Conservation (phyloP, 2,329 filamentous ascomycete genomes). For the Fusarium sp. region DNA sequence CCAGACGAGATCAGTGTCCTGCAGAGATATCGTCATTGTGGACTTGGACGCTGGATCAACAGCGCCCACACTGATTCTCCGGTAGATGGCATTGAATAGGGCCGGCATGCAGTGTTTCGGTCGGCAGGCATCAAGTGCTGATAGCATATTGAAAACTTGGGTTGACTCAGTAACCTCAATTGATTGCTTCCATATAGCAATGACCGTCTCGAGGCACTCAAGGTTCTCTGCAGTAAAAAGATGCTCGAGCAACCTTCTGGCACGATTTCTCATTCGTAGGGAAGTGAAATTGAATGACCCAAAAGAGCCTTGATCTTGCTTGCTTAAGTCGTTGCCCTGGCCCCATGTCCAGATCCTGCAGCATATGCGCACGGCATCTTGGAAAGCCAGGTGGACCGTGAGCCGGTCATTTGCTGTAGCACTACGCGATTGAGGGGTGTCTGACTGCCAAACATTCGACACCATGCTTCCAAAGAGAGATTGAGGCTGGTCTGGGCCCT, state of each 20-base stretch:
- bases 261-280: slow-evolving; percentile 88
- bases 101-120: slow-evolving; percentile 93
- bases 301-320: slow-evolving; percentile 74
- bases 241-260: slow-evolving; percentile 89
- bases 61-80: slow-evolving; percentile 85
- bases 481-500: slow-evolving; percentile 85
- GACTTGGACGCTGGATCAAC: slow-evolving; percentile 86
- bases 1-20: slow-evolving; percentile 84
- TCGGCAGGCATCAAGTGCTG: slow-evolving; percentile 89
- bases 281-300: slow-evolving; percentile 94
- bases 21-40: slow-evolving; percentile 86
- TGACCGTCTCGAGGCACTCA: slow-evolving; percentile 92
- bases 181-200: slow-evolving; percentile 81
- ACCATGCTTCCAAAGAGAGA: slow-evolving; percentile 96
- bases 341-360: slow-evolving; percentile 97
- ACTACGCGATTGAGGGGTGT: slow-evolving; percentile 80
- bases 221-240: slow-evolving; percentile 92
- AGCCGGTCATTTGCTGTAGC: slow-evolving; percentile 92
- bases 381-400: slow-evolving; percentile 95
- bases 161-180: slow-evolving; percentile 63
- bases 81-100: slow-evolving; percentile 96
- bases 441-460: slow-evolving; percentile 87
- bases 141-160: slow-evolving; percentile 86
- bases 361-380: slow-evolving; percentile 93
- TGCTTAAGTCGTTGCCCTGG: slow-evolving; percentile 68